Conservation (phyloP, 192 early-diverging fungal genomes). For the Backusella tuberculispora region DNA sequence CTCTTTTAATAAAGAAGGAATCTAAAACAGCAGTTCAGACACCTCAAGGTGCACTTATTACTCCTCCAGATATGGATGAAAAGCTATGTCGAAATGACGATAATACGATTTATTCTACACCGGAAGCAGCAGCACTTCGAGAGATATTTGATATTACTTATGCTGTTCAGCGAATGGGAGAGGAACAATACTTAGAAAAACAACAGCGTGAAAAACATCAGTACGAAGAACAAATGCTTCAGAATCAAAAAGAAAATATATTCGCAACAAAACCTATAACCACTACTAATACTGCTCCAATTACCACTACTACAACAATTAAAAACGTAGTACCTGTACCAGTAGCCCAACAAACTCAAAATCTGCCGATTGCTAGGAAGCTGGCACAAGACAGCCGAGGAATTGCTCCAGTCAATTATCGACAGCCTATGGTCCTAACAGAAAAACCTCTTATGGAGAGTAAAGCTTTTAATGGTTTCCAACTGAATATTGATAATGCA, state of each 20-base stretch:
- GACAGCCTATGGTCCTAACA: not conserved
- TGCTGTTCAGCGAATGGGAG: slow-evolving; percentile 76
- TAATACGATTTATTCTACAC: slow-evolving; percentile 40
- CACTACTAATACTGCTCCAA: not conserved
- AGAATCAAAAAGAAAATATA: not conserved
- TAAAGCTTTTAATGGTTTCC: slow-evolving; percentile 9
- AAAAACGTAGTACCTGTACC: slow-evolving; percentile 1
- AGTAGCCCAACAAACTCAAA: not conserved
- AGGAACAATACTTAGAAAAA: slow-evolving; percentile 46
- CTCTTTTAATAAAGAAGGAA: not conserved
- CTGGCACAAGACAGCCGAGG: slow-evolving; percentile 14
- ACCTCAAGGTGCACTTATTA: not conserved
- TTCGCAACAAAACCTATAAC: not conserved
- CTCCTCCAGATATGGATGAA: not conserved
- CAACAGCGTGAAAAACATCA: not conserved
- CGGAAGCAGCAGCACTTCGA: slow-evolving; percentile 58
- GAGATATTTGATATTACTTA: slow-evolving; percentile 75
- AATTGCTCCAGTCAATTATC: not conserved
- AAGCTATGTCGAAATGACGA: not conserved
- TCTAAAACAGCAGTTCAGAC: not conserved
- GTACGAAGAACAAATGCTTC: not conserved
- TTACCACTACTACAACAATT: not conserved
- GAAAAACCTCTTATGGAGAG: not conserved
- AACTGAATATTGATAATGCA: slow-evolving; percentile 15
- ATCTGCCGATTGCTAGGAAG: slow-evolving; percentile 4